A percentile compares a stretch with the other conserved stretches of the same genome.
Evolutionary conservation across 345 rosid genomes (phyloP).

Genomic region (Boechera retrofracta): DNA sequence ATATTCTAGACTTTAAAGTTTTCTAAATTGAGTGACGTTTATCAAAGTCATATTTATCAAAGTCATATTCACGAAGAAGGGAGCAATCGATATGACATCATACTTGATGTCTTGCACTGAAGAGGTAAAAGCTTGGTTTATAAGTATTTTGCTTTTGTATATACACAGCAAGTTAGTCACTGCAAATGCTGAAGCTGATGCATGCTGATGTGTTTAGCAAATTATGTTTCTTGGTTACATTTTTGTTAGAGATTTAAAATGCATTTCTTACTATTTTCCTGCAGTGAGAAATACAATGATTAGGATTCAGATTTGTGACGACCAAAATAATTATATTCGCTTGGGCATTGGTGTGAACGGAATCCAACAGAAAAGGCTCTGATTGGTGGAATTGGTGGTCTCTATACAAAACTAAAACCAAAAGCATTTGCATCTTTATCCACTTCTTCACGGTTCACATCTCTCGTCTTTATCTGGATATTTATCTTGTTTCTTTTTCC

Average conservation of each 20-base stretch:
- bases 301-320: slow-evolving; percentile 31
- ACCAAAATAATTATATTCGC: slow-evolving; percentile 8
- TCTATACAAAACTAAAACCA: slow-evolving; percentile 22
- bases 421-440: slow-evolving; percentile 41
- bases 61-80: neutral
- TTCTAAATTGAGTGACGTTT: slow-evolving; percentile 1
- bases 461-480: slow-evolving; percentile 30
- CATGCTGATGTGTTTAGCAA: neutral
- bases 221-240: slow-evolving; percentile 5
- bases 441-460: slow-evolving; percentile 32
- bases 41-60: slow-evolving; percentile 22
- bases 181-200: slow-evolving; percentile 4
- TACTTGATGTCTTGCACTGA: neutral
- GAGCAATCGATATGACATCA: neutral
- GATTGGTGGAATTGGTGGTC: slow-evolving; percentile 43
- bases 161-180: neutral
- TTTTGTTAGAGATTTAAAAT: slow-evolving; percentile 11
- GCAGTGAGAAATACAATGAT: slow-evolving; percentile 2
- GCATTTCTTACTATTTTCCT: neutral
- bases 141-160: neutral
- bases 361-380: slow-evolving; percentile 21
- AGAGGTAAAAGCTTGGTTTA: slow-evolving; percentile 4
- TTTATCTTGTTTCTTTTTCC: slow-evolving; percentile 23
- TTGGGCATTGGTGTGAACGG: slow-evolving; percentile 36
- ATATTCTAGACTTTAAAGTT: neutral